These are phyloP conservation scores for Oryza glumipatula DNA, from an alignment of 176 grass and related monocot genomes.

Conservation along the genomic window DNA sequence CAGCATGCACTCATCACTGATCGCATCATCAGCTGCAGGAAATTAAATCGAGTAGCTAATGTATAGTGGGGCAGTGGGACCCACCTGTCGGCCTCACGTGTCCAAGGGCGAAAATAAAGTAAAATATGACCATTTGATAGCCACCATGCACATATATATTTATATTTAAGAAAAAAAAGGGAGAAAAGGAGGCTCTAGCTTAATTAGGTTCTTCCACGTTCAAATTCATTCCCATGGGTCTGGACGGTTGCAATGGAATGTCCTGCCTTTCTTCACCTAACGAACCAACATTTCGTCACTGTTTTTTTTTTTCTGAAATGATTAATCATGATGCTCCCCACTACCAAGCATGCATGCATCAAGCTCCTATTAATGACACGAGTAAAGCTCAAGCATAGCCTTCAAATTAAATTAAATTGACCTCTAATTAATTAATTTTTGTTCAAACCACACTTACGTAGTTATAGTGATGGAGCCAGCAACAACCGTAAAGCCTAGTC, in stretches of 20 bases:
- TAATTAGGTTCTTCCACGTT: background rate
- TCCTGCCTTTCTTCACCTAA: conserved; percentile 22
- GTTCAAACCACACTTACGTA: background rate
- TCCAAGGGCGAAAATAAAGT: background rate
- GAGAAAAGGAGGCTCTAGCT: background rate
- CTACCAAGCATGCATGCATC: background rate
- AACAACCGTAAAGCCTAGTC: too few species aligned
- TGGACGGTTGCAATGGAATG: conserved; percentile 36
- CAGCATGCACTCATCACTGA: background rate
- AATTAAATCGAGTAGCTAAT: conserved; percentile 24
- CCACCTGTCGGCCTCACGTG: background rate
- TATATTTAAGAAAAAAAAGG: background rate
- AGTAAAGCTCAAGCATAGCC: background rate
- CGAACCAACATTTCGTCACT: background rate
- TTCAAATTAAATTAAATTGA: background rate
- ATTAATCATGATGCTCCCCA: background rate
- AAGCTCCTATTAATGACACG: background rate
- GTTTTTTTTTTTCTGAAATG: background rate
- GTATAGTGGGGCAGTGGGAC: background rate
- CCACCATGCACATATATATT: background rate
- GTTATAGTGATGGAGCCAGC: background rate
- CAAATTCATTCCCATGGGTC: background rate
- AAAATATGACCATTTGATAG: background rate
- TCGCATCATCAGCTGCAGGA: background rate
- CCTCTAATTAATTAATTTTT: background rate